phyloP scores from a whole-genome alignment of 148 eudicot genomes.

The Silene conica region DNA sequence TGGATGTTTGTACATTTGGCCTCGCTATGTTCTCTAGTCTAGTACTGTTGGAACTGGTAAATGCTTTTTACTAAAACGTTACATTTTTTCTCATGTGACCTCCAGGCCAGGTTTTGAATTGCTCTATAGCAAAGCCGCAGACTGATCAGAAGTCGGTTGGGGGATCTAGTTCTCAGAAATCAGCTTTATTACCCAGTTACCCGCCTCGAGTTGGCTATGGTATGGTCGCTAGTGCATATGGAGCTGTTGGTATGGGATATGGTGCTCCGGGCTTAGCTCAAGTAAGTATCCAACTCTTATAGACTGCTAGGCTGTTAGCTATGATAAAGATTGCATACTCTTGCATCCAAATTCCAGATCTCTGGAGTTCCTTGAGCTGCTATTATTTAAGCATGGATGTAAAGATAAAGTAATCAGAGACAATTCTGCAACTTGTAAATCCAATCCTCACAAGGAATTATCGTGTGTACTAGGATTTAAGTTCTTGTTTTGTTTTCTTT shows the following conservation, averaged over 20 bases:
- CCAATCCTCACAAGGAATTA: not conserved
- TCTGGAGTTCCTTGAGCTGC: not conserved
- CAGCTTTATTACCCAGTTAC: constrained; percentile 60
- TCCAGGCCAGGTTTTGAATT: constrained; percentile 74
- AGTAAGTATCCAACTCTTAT: constrained; percentile 31
- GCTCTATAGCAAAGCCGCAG: constrained; percentile 95
- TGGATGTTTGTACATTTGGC: not conserved
- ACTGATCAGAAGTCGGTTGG: constrained; percentile 72
- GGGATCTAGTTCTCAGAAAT: constrained; percentile 43
- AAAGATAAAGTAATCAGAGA: not conserved
- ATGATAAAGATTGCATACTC: not conserved
- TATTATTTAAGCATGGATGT: not conserved
- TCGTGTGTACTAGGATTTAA: not conserved
- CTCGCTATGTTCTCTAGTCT: not conserved
- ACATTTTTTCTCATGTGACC: constrained; percentile 1
- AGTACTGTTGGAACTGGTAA: constrained; percentile 21
- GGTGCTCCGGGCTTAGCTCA: constrained; percentile 61
- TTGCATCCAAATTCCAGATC: not conserved
- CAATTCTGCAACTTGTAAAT: not conserved
- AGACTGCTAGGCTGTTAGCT: not conserved
- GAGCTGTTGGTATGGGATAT: constrained; percentile 68
- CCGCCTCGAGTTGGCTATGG: constrained; percentile 76
- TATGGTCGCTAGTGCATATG: constrained; percentile 62
- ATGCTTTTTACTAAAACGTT: not conserved
- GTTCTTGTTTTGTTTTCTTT: not conserved